Conservation (phyloP, 208 protist genomes). For the Borovskyia barvae region DNA sequence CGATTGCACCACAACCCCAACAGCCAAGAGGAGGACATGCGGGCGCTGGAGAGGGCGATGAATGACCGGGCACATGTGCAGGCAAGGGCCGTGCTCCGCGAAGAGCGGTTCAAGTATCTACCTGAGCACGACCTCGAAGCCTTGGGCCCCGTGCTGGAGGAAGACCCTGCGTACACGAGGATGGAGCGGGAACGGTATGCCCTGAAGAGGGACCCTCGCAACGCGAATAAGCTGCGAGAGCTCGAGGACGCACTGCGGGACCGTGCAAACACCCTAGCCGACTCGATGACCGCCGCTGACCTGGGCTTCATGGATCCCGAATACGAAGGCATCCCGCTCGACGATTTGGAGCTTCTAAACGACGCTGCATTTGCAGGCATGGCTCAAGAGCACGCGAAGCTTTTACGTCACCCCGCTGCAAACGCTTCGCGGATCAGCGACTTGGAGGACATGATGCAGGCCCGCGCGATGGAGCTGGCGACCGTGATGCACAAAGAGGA, state of each 20-base stretch:
- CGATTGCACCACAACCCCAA: conserved; percentile 35
- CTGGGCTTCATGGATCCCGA: conserved; percentile 61
- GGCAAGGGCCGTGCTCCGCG: conserved; percentile 48
- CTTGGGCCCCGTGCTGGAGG: conserved; percentile 47
- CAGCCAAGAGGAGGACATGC: conserved; percentile 30
- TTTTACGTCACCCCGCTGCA: conserved; percentile 41
- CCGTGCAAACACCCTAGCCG: conserved; percentile 32
- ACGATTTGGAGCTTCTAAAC: conserved; percentile 48
- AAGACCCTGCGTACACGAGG: conserved; percentile 40
- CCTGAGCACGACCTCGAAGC: conserved; percentile 34
- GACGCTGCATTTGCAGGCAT: conserved; percentile 50
- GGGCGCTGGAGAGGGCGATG: conserved; percentile 41
- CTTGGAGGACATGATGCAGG: conserved; percentile 69
- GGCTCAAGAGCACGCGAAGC: conserved; percentile 32
- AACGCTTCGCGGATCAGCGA: conserved; percentile 68
- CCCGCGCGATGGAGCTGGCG: conserved; percentile 52
- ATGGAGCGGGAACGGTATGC: conserved; percentile 46
- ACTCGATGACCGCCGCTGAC: conserved; percentile 28
- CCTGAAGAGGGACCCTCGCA: conserved; percentile 67
- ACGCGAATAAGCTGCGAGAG: conserved; percentile 44
- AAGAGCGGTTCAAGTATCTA: conserved; percentile 60
- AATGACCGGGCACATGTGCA: conserved; percentile 49
- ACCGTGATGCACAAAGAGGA: conserved; percentile 48
- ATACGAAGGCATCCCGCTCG: conserved; percentile 68
- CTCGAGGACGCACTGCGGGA: conserved; percentile 40